Evolutionary conservation across 2,329 filamentous ascomycete genomes (phyloP).

Genomic region (Fusarium pseudonygamai): DNA sequence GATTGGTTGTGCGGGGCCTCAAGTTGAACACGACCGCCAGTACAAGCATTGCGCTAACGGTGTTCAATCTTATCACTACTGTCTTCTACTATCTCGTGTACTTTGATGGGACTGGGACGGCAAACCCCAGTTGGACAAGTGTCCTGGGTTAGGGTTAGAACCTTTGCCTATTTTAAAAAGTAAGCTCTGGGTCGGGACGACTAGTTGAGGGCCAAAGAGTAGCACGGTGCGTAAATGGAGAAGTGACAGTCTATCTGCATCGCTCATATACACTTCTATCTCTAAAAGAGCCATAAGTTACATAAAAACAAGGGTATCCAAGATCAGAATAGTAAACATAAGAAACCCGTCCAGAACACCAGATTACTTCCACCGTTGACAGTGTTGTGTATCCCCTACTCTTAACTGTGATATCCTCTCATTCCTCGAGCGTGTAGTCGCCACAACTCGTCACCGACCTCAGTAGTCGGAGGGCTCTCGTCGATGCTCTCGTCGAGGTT

Average conservation of each 20-base stretch:
- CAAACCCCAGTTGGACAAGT: conserved; percentile 5
- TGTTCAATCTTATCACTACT: conserved; percentile 7
- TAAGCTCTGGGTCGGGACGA: neutral
- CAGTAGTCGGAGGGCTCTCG: neutral
- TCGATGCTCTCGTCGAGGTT: neutral
- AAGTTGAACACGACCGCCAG: neutral
- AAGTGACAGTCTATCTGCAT: fast-evolving
- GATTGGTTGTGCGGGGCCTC: neutral
- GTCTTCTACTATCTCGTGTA: conserved; percentile 7
- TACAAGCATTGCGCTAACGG: neutral
- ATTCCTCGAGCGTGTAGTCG: fast-evolving
- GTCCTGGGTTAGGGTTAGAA: neutral
- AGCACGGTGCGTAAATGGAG: neutral
- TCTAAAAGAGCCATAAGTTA: neutral
- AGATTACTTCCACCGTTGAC: too few species aligned
- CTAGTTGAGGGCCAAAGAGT: neutral
- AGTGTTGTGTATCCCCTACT: neutral
- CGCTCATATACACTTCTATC: neutral
- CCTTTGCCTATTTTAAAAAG: neutral
- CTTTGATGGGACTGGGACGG: conserved; percentile 7
- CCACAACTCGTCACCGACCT: fast-evolving
- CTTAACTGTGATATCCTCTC: too few species aligned
- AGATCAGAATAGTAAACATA: neutral
- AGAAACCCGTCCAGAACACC: too few species aligned
- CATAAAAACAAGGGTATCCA: fast-evolving